phyloP scores from a whole-genome alignment of 2,329 filamentous ascomycete species.

The Nemania bipapillata region DNA sequence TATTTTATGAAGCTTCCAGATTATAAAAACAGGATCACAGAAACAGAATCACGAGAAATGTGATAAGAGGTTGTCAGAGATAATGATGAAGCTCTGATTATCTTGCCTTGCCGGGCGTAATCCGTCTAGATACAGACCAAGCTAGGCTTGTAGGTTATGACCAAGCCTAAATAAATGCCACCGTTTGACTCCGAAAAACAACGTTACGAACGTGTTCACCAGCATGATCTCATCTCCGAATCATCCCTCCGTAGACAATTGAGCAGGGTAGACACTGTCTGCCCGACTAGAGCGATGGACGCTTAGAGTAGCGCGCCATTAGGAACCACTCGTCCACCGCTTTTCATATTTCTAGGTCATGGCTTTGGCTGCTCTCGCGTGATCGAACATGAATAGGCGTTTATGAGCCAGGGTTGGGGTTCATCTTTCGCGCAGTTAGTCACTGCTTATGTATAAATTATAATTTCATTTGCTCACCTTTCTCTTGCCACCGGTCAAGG shows the following conservation, averaged over 20 bases:
- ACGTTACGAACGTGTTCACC: conserved; percentile 44
- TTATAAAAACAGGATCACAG: no score
- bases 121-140: conserved; percentile 45
- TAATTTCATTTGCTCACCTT: conserved; percentile 72
- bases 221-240: conserved; percentile 43
- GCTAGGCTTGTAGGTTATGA: conserved; percentile 40
- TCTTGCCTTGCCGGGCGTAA: conserved; percentile 43
- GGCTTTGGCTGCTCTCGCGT: conserved; percentile 47
- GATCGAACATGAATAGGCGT: conserved; percentile 37
- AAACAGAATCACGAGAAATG: not conserved
- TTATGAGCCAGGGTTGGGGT: conserved; percentile 57
- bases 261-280: conserved; percentile 44
- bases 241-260: conserved; percentile 40
- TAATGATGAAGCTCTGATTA: conserved; percentile 38
- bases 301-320: conserved; percentile 41
- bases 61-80: conserved; percentile 31
- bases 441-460: not conserved
- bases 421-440: conserved; percentile 52
- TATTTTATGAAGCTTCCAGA: not conserved
- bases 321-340: conserved; percentile 44
- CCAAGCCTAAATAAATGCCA: conserved; percentile 47
- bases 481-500: conserved; percentile 96
- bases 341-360: conserved; percentile 44
- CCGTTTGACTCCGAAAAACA: conserved; percentile 49
- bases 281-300: conserved; percentile 43